phyloP scores from a whole-genome alignment of 257 asterid species.

The Capsicum pubescens region DNA sequence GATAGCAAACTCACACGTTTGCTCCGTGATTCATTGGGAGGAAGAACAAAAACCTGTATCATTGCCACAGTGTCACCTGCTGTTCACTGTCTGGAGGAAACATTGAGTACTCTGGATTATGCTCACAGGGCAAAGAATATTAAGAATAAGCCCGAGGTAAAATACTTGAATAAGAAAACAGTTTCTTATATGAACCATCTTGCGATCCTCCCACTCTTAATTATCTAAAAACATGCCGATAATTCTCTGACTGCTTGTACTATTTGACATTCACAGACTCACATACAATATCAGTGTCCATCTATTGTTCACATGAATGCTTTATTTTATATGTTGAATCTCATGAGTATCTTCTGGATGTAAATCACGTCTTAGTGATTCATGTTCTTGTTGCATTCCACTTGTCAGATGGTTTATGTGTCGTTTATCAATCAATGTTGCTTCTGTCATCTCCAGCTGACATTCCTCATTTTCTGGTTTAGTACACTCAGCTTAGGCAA shows the following conservation, averaged over 20 bases:
- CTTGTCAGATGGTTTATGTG: slow-evolving; percentile 11
- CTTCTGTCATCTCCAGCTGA: slow-evolving; percentile 12
- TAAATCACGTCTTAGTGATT: background rate
- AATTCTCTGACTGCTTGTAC: background rate
- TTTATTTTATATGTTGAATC: background rate
- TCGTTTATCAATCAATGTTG: background rate
- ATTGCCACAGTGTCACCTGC: slow-evolving; percentile 96
- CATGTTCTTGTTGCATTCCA: slow-evolving; percentile 12
- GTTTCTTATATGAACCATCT: background rate
- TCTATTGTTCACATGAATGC: background rate
- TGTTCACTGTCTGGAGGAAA: slow-evolving; percentile 92
- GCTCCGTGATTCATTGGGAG: slow-evolving; percentile 89
- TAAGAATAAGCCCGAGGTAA: slow-evolving; percentile 90
- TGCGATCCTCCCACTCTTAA: background rate
- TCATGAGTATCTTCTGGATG: slow-evolving; percentile 23
- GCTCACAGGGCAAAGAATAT: slow-evolving; percentile 92
- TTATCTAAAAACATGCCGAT: background rate
- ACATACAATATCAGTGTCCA: slow-evolving; percentile 3
- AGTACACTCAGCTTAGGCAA: slow-evolving; percentile 15
- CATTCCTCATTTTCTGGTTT: slow-evolving; percentile 18
- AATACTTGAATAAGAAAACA: background rate
- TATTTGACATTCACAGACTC: slow-evolving; percentile 23
- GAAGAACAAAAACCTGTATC: slow-evolving; percentile 87
- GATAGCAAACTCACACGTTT: slow-evolving; percentile 91
- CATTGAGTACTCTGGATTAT: slow-evolving; percentile 87